Base-by-base conservation (phyloP, 2,329 filamentous ascomycete species). In the Elsinoe batatas region DNA sequence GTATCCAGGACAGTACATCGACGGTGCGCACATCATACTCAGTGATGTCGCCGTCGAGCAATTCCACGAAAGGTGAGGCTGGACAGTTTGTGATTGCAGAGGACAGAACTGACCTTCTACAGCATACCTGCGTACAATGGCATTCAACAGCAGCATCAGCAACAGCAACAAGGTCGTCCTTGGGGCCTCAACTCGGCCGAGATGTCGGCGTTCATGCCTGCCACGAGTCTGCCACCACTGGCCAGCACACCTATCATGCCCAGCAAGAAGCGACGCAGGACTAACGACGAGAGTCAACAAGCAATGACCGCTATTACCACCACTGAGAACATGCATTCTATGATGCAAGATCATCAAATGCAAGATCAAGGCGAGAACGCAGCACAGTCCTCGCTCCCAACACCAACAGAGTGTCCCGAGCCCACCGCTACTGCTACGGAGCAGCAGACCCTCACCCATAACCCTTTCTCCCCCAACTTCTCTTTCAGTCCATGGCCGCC, bases 21-120 rank as follows among this genome's bases (percentile, higher is more conserved):
- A 93, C 63, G 81, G 85, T 1, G 83, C 86, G 1, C 87, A 90
- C 64, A 75, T 91, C 36, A 84, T 80, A 13, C 80, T 93, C 54
- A 72, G 79, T 1, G 87, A 91, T 62, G 78, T 85, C 1, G 69
- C 78, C 6, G 71, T 83, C 12, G 84, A 88, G 59, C 78, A 79
- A 42, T 71, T 77, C 2, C 74, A 79, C 40, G 59, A 60, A 15
- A 58, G 38, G 56, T n/a, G n/a, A n/a, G n/a, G n/a, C n/a, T n/a
- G n/a, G n/a, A n/a, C n/a, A n/a, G n/a, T n/a, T n/a, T n/a, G n/a
- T n/a, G n/a, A n/a, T n/a, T n/a, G n/a, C n/a, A n/a, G n/a, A 13
- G 11, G 7, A 22, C 35, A 18, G 26, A 17, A 20, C 54, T 56
- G 33, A 56, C 44, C 33, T 3, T 5, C 17, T 33, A 8, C 12